phyloP scores from a whole-genome alignment of 441 rosid species.

The Isatis lusitanica region DNA sequence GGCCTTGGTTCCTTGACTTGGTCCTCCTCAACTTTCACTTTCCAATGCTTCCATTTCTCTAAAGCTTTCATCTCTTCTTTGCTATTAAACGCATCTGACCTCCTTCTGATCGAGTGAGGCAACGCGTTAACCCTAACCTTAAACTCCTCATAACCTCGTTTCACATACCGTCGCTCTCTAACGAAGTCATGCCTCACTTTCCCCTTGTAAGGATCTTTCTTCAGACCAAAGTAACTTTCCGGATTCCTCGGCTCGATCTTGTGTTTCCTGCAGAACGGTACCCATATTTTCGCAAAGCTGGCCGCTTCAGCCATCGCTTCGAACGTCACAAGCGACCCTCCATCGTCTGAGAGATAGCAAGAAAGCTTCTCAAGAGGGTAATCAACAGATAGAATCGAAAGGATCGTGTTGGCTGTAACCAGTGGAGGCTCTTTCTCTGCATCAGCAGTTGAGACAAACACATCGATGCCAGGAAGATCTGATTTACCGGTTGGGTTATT shows the following conservation, averaged over 20 bases:
- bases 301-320: conserved; percentile 88
- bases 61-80: conserved; percentile 61
- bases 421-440: conserved; percentile 78
- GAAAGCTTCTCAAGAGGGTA: conserved; percentile 70
- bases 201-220: conserved; percentile 64
- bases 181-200: conserved; percentile 67
- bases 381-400: conserved; percentile 64
- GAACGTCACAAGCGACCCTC: conserved; percentile 68
- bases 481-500: conserved; percentile 57
- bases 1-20: conserved; percentile 41
- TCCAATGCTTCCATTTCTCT: conserved; percentile 57
- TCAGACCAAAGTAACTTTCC: conserved; percentile 64
- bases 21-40: conserved; percentile 16
- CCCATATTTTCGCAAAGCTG: conserved; percentile 70
- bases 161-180: conserved; percentile 58
- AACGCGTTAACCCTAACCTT: conserved; percentile 69
- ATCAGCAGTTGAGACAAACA: conserved; percentile 75
- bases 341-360: conserved; percentile 74
- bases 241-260: conserved; percentile 68
- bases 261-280: conserved; percentile 77
- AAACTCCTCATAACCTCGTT: conserved; percentile 68
- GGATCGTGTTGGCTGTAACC: conserved; percentile 71
- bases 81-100: conserved; percentile 67
- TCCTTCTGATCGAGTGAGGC: conserved; percentile 60
- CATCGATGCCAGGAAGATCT: conserved; percentile 70